Conservation (phyloP, 495 filamentous ascomycete genomes). For the Penicillium tannophilum region DNA sequence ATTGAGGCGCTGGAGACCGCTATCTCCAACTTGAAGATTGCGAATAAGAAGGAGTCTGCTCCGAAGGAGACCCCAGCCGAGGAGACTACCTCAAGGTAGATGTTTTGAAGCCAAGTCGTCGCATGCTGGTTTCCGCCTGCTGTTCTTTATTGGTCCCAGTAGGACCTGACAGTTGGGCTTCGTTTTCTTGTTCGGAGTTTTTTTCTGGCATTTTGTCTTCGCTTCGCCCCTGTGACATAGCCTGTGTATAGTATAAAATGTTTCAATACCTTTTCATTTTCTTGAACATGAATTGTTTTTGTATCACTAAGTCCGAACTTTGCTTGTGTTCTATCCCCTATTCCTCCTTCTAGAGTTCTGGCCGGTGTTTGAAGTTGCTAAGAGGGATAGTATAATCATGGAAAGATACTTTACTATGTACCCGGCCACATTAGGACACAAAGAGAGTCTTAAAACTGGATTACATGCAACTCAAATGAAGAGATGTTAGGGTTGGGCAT, state of each 20-base stretch:
- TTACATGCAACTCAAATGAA: no score
- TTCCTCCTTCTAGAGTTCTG: not conserved
- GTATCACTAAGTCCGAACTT: conserved; percentile 20
- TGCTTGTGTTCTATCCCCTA: not conserved
- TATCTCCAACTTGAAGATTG: conserved; percentile 61
- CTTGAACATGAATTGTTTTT: conserved; percentile 5
- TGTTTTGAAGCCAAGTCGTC: not conserved
- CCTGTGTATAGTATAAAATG: conserved; percentile 38
- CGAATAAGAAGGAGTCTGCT: conserved; percentile 11
- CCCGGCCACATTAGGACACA: no score
- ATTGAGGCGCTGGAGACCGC: conserved; percentile 65
- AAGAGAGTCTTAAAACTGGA: no score
- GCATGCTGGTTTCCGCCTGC: not conserved
- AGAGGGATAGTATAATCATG: no score
- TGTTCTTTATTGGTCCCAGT: not conserved
- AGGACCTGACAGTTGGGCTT: not conserved
- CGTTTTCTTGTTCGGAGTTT: conserved; percentile 28
- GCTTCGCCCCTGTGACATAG: conserved; percentile 33
- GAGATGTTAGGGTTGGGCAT: not conserved
- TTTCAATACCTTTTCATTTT: conserved; percentile 21
- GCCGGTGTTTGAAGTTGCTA: not conserved
- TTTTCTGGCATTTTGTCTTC: conserved; percentile 28
- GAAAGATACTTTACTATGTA: no score
- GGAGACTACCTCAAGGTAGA: conserved; percentile 1
- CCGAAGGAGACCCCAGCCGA: conserved; percentile 9